These are phyloP conservation scores for Orobanche coerulescens DNA, from an alignment of 257 asterid genomes.

Conservation along the genomic window DNA sequence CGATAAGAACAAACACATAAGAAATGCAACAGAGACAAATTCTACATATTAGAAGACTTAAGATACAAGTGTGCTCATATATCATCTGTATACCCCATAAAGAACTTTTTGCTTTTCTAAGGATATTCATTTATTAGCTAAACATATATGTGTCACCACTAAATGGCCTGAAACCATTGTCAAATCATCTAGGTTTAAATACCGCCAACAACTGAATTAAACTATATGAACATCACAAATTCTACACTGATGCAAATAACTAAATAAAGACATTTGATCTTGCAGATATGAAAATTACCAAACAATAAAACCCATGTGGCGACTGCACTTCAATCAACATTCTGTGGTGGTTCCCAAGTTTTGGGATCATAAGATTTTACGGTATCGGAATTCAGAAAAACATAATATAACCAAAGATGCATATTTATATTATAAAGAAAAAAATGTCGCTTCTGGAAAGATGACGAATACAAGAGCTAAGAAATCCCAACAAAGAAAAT, in stretches of 20 bases:
- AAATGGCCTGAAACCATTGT: background rate
- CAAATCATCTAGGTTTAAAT: background rate
- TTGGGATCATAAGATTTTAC: slow-evolving; percentile 1
- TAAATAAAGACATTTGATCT: background rate
- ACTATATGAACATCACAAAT: background rate
- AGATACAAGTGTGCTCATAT: background rate
- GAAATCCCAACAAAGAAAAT: background rate
- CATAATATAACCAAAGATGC: too few species aligned
- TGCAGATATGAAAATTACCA: slow-evolving; percentile 1
- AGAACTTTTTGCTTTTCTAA: background rate
- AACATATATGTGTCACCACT: background rate
- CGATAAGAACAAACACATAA: slow-evolving; percentile 17
- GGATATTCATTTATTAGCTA: background rate
- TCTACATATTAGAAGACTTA: background rate
- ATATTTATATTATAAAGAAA: background rate
- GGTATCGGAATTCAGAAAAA: too few species aligned
- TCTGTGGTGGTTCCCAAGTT: slow-evolving; percentile 2
- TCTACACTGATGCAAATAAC: background rate
- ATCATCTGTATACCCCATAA: slow-evolving; percentile 3
- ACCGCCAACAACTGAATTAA: background rate
- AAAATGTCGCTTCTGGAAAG: background rate
- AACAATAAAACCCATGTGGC: background rate
- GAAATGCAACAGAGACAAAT: background rate
- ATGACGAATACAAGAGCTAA: background rate
- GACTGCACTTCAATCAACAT: background rate